Evolutionary conservation across 2,329 filamentous ascomycete species (phyloP).

Genomic region (Ceratocystis destructans): DNA sequence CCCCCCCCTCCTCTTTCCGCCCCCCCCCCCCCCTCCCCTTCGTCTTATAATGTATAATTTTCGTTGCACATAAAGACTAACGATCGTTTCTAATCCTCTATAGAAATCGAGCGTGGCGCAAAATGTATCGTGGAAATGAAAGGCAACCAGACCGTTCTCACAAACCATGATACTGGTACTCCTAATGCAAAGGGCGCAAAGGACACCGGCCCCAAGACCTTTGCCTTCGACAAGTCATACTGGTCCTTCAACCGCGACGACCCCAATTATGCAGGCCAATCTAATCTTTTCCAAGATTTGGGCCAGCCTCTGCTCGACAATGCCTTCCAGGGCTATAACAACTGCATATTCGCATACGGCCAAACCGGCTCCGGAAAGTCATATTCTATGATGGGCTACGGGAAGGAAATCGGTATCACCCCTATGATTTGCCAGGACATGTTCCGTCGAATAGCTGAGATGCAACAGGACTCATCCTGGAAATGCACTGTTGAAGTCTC

Average conservation of each 20-base stretch:
- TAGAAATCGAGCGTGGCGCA: slow-evolving; percentile 80
- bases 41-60: background rate
- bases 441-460: slow-evolving; percentile 68
- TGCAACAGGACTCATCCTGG: slow-evolving; percentile 60
- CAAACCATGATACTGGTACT: slow-evolving; percentile 61
- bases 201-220: slow-evolving; percentile 62
- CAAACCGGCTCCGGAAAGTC: slow-evolving; percentile 98
- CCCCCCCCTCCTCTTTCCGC: no score
- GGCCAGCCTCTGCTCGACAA: slow-evolving; percentile 88
- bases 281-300: slow-evolving; percentile 75
- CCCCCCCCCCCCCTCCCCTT: background rate
- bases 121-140: slow-evolving; percentile 98
- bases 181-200: slow-evolving; percentile 61
- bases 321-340: slow-evolving; percentile 97
- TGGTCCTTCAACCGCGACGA: slow-evolving; percentile 89
- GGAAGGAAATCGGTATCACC: slow-evolving; percentile 87
- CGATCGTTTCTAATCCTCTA: no score
- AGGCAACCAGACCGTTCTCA: slow-evolving; percentile 76
- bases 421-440: slow-evolving; percentile 95
- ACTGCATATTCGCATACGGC: slow-evolving; percentile 98
- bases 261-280: slow-evolving; percentile 74
- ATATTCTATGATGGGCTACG: slow-evolving; percentile 99
- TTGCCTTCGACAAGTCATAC: slow-evolving; percentile 94
- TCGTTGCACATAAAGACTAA: background rate
- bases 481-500: slow-evolving; percentile 94